Base-by-base conservation (phyloP, 2,329 filamentous ascomycete species). In the Talaromyces sp. region DNA sequence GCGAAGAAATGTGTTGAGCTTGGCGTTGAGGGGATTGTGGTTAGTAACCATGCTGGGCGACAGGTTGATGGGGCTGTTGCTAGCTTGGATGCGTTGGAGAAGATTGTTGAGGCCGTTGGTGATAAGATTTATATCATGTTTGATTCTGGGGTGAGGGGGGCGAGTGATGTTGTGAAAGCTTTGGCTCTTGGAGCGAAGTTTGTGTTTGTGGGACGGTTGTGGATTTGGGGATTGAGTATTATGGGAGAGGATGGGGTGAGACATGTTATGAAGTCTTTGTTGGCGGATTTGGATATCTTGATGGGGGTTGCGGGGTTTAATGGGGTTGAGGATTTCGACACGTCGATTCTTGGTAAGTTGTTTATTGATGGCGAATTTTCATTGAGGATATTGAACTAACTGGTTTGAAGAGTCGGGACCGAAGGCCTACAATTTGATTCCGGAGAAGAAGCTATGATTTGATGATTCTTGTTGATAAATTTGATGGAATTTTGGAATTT, bases 221-320 rank as follows among this genome's bases (percentile, higher is more conserved):
- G 67, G 5, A 66, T 72, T 8, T 72, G 69, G 69, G 69, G 44
- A 1, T 36, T 54, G 9, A 77, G 77, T 36, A 84, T 85, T 50
- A 81, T 80, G 68, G 84, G 84, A 10, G 83, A 86, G 65, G 70
- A 79, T 27, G 84, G 84, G 1, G 83, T 86, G 1, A 69, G 81
- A 1, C 84, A 86, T 69, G 82, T 86, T 7, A 80, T 86, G 76
- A 83, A 82, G 69, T 75, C 76, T n/a, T 65, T 87, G 22, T 66
- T 87, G 46, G 83, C 82, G 0, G 84, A 87, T 49, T 77, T 86
- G 30, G 83, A 87, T 64, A 85, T 86, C 39, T 54, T 85, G 52
- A 81, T 87, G 78, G 82, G 81, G 44, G 80, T 84, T 2, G 80
- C 76, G 16, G 83, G 84, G 0, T 82, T 80, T 55, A 35, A 35